Evolutionary conservation across 495 filamentous ascomycete species (phyloP), one percentile per base, ranked within the genome.

Genomic region (Lasiosphaeria miniovina): DNA sequence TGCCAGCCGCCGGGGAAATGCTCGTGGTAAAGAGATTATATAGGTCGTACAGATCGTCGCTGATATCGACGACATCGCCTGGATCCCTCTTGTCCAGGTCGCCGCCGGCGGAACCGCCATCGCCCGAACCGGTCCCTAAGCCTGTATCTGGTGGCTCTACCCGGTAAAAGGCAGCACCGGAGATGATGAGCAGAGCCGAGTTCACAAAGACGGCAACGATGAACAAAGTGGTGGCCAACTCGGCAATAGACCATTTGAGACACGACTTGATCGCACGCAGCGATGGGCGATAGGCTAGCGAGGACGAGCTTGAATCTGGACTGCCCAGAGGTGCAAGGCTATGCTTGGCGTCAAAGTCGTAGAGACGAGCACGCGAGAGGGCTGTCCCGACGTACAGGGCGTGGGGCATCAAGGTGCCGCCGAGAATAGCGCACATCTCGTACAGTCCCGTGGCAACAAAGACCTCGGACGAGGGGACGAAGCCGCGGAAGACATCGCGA

Each of bases 121-220:
- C 24, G 24, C 24, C 24, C 24, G 24, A 24, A 24, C 24, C 24
- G 24, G 24, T 24, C 1, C 24, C 24, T 24, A 2, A 24, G 24
- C 24, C 24, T 24, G 24, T 1, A 24, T 24, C 24, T 2, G 24
- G 24, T 0, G 24, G 24, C 24, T 24, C 24, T 2, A 24, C 24
- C 24, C 24, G 24, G 2, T 81, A 88, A 3, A 92, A 83, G 0
- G 88, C 84, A 11, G 88, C 81, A 36, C 88, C 89, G 1, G 88
- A 85, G n/a, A 88, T 86, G 63, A 92, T 90, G 57, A 92, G 81
- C 60, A 92, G 90, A 32, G 89, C 79, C 58, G 83, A 87, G 71
- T 92, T 92, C 64, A 92, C 88, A 65, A 92, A 92, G 12, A 91
- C 79, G 24, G 88, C 88, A 64, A 90, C 89, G 36, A 86, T 87